Percentiles rank a stretch among this genome's conserved stretches.
These are phyloP conservation scores for Tolypocladium amazonense DNA, from an alignment of 2,329 filamentous ascomycete species.

Conservation along the genomic window DNA sequence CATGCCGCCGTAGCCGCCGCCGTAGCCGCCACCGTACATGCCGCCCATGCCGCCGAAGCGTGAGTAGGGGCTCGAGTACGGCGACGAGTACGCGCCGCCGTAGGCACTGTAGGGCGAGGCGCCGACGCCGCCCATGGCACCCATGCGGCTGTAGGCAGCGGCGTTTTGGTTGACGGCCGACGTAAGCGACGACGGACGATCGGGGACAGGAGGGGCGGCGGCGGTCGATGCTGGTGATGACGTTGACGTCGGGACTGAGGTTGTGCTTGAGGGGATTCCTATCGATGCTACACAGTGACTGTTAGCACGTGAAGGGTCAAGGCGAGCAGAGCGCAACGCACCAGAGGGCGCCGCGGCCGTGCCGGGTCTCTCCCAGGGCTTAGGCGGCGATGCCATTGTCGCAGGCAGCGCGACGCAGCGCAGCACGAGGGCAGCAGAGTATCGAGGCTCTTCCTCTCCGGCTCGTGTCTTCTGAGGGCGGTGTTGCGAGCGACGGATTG, in stretches of 20 bases:
- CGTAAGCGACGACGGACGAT: conserved; percentile 67
- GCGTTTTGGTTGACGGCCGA: conserved; percentile 81
- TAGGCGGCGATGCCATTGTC: conserved; percentile 72
- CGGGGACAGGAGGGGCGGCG: conserved; percentile 60
- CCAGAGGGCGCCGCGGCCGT: conserved; percentile 34
- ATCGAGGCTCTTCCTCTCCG: neutral
- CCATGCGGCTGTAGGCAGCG: conserved; percentile 58
- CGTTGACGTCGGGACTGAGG: conserved; percentile 27
- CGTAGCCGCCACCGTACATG: conserved; percentile 22
- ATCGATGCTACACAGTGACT: conserved; percentile 12
- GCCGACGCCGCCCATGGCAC: conserved; percentile 14
- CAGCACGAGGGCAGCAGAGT: neutral
- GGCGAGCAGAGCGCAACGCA: conserved; percentile 22
- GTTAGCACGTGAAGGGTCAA: conserved; percentile 14
- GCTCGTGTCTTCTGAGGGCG: neutral
- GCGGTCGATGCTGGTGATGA: conserved; percentile 30
- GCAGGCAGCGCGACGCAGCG: neutral
- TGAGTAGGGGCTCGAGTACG: conserved; percentile 31
- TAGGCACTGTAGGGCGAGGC: conserved; percentile 38
- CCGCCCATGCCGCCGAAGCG: conserved; percentile 33
- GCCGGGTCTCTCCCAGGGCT: conserved; percentile 88
- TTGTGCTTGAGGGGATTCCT: conserved; percentile 22
- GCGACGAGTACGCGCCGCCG: conserved; percentile 25
- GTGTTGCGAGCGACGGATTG: neutral
- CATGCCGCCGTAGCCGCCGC: conserved; percentile 23